Evolutionary conservation across 2,329 filamentous ascomycete genomes (phyloP).

Genomic region (Fusarium brachygibbosum): DNA sequence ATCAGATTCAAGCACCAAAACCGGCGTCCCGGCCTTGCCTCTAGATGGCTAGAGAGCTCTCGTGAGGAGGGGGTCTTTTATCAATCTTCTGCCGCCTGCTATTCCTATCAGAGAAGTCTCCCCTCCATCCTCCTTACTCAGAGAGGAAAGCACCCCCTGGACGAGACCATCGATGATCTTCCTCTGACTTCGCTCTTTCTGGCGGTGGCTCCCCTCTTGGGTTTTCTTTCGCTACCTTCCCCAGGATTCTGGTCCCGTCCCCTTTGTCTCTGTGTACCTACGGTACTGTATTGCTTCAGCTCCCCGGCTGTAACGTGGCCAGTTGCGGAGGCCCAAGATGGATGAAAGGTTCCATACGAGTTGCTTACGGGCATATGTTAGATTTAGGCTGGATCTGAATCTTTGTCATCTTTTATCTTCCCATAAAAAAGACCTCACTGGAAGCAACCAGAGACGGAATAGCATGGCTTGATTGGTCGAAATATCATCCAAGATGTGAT

Average conservation of each 20-base stretch:
- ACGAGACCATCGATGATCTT: constrained; percentile 36
- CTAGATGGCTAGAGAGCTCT: constrained; percentile 38
- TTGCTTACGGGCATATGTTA: constrained; percentile 19
- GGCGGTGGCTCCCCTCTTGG: constrained; percentile 24
- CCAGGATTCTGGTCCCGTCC: constrained; percentile 26
- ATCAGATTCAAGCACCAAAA: constrained; percentile 46
- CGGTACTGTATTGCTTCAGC: constrained; percentile 21
- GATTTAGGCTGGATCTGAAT: constrained; percentile 29
- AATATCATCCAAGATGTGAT: constrained; percentile 34
- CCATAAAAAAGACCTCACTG: constrained; percentile 37
- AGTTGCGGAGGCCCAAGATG: constrained; percentile 22
- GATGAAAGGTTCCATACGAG: constrained; percentile 1
- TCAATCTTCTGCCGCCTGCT: constrained; percentile 43
- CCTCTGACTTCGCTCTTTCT: constrained; percentile 39
- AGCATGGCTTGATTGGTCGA: constrained; percentile 32
- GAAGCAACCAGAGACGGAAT: constrained; percentile 14
- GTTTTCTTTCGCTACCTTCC: constrained; percentile 11
- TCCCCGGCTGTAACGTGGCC: constrained; percentile 32
- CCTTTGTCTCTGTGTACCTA: background rate
- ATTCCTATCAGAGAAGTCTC: constrained; percentile 41
- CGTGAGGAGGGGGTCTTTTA: constrained; percentile 33
- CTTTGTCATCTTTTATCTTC: constrained; percentile 4
- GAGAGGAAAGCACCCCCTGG: constrained; percentile 33
- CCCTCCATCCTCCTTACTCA: constrained; percentile 24
- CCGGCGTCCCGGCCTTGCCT: constrained; percentile 28